Percentiles rank a stretch among this genome's conserved stretches.
Conservation (phyloP, 2,329 filamentous ascomycete genomes). For the Sclerotinia sclerotiorum region DNA sequence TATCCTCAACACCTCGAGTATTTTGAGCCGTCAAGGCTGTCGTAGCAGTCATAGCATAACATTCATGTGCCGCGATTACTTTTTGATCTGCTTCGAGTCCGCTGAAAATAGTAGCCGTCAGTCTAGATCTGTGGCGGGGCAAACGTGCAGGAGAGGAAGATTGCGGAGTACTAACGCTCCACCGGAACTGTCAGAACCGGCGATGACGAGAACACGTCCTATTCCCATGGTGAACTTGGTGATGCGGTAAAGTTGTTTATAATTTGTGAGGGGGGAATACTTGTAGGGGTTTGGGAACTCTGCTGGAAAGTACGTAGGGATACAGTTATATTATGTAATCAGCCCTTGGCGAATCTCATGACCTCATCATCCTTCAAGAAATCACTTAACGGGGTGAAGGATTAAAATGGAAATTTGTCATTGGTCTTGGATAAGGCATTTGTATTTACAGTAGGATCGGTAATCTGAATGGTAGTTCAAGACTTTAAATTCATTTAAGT, state of each 20-base stretch:
- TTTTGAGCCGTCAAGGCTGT: slow-evolving; percentile 96
- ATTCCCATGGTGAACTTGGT: slow-evolving; percentile 33
- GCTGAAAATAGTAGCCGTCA: slow-evolving; percentile 47
- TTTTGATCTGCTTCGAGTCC: slow-evolving; percentile 96
- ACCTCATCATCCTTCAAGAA: neutral
- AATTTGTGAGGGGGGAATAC: neutral
- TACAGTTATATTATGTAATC: slow-evolving; percentile 17
- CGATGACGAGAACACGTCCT: slow-evolving; percentile 64
- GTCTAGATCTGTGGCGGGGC: slow-evolving; percentile 14
- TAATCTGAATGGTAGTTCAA: neutral
- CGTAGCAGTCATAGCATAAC: slow-evolving; percentile 94
- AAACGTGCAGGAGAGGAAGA: slow-evolving; percentile 24
- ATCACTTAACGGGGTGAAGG: neutral
- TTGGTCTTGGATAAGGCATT: neutral
- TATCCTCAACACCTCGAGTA: slow-evolving; percentile 77
- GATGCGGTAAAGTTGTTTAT: neutral
- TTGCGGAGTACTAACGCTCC: slow-evolving; percentile 60
- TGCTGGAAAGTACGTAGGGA: neutral
- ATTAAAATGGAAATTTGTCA: neutral
- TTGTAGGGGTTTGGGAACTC: neutral
- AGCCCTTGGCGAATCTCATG: neutral
- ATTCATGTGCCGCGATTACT: slow-evolving; percentile 85
- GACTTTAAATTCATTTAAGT: neutral
- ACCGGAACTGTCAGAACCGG: slow-evolving; percentile 73
- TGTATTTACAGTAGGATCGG: neutral